phyloP scores from a whole-genome alignment of 2,329 filamentous ascomycete genomes.

The Cryphonectria nitschkei region DNA sequence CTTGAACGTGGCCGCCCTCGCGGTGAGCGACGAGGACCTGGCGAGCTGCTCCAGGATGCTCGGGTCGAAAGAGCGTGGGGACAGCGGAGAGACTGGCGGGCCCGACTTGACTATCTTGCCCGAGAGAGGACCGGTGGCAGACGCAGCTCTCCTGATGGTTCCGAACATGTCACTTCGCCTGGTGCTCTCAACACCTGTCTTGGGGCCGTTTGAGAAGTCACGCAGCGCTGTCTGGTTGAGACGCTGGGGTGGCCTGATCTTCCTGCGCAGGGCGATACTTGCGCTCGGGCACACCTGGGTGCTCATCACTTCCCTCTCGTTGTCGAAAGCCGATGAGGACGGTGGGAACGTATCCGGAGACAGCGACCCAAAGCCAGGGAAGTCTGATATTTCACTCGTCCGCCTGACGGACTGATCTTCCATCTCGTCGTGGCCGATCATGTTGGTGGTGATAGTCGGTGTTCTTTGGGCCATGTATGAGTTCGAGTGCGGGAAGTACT shows the following conservation, averaged over 20 bases:
- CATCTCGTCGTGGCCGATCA: constrained; percentile 20
- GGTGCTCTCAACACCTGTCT: constrained; percentile 52
- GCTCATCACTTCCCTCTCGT: constrained; percentile 43
- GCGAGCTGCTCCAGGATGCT: constrained; percentile 35
- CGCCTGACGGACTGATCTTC: constrained; percentile 29
- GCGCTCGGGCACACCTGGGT: constrained; percentile 54
- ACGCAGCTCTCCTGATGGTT: constrained; percentile 59
- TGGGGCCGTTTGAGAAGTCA: constrained; percentile 49
- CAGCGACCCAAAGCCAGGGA: constrained; percentile 32
- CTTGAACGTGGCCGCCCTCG: constrained; percentile 21
- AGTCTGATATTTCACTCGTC: constrained; percentile 26
- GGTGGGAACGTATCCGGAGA: constrained; percentile 39
- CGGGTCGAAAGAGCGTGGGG: constrained; percentile 49
- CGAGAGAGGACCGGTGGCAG: constrained; percentile 48
- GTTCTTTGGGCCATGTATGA: constrained; percentile 24
- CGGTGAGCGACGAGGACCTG: constrained; percentile 17
- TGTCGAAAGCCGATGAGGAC: constrained; percentile 34
- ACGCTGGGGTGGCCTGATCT: constrained; percentile 52
- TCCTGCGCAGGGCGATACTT: constrained; percentile 59
- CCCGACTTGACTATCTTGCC: constrained; percentile 48
- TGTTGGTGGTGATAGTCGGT: constrained; percentile 24
- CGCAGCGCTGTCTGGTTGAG: constrained; percentile 52
- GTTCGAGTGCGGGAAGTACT: constrained; percentile 22
- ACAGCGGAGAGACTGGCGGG: constrained; percentile 42
- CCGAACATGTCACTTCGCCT: constrained; percentile 50